Evolutionary conservation across 2,329 filamentous ascomycete species (phyloP).

Genomic region (Chaetomiaceae sp.): DNA sequence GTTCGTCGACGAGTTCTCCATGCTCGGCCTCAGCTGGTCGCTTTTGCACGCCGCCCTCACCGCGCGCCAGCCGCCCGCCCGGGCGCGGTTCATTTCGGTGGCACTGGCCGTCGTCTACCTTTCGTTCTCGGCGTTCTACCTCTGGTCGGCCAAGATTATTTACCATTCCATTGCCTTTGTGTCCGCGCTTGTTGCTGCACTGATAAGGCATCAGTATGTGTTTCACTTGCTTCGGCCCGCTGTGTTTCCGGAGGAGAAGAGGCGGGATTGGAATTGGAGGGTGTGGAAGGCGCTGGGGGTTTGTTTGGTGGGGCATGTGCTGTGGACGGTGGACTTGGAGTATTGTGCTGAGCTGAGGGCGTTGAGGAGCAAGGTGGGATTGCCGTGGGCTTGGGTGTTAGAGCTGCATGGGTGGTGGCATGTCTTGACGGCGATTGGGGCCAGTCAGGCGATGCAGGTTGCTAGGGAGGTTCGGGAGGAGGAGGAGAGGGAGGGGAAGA

Average conservation of each 20-base stretch:
- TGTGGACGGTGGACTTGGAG: slow-evolving; percentile 57
- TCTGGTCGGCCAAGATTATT: slow-evolving; percentile 39
- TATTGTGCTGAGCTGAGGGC: slow-evolving; percentile 45
- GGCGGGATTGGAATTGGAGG: slow-evolving; percentile 26
- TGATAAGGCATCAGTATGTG: slow-evolving; percentile 22
- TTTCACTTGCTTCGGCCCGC: slow-evolving; percentile 20
- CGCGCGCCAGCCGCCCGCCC: slow-evolving; percentile 37
- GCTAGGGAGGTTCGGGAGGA: slow-evolving; percentile 28
- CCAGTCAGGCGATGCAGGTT: slow-evolving; percentile 39
- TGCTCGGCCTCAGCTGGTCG: slow-evolving; percentile 50
- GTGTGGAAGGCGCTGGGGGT: slow-evolving; percentile 31
- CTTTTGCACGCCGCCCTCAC: slow-evolving; percentile 48
- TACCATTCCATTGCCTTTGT: slow-evolving; percentile 40
- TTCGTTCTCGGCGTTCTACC: slow-evolving; percentile 40
- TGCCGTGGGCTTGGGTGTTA: slow-evolving; percentile 52
- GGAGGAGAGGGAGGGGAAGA: slow-evolving; percentile 2
- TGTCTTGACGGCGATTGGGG: slow-evolving; percentile 53
- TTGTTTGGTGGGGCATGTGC: slow-evolving; percentile 43
- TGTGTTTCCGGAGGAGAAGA: slow-evolving; percentile 30
- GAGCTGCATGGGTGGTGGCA: slow-evolving; percentile 65
- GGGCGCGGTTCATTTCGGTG: slow-evolving; percentile 32
- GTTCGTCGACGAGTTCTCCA: slow-evolving; percentile 54
- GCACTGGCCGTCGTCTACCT: slow-evolving; percentile 39
- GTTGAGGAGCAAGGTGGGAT: slow-evolving; percentile 42
- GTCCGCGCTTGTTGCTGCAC: slow-evolving; percentile 34